phyloP scores from a whole-genome alignment of 139 green algal species.

The Chlamydomonas applanata region DNA sequence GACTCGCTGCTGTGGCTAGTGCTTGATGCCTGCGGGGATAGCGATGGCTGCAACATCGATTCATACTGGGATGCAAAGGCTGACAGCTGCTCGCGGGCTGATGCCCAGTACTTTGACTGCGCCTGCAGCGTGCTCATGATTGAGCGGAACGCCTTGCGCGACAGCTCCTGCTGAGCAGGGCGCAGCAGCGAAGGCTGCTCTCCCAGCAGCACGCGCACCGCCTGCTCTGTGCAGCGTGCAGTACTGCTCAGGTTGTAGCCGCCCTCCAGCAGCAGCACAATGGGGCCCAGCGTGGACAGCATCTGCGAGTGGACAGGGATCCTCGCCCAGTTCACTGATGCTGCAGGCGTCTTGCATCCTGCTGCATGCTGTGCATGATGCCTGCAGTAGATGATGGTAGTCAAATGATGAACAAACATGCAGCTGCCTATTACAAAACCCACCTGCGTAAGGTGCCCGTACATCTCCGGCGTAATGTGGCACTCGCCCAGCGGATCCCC shows the following conservation, averaged over 20 bases:
- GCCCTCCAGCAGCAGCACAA: constrained; percentile 72
- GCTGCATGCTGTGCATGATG: too few relatives aligned
- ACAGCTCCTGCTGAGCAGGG: neutral
- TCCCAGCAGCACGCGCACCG: constrained; percentile 71
- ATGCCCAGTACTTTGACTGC: constrained; percentile 16
- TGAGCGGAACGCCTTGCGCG: neutral
- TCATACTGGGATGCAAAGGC: too few relatives aligned
- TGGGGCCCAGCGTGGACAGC: constrained; percentile 52
- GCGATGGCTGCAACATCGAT: neutral
- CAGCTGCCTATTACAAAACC: constrained; percentile 19
- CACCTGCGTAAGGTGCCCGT: constrained; percentile 52
- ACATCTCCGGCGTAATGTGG: constrained; percentile 59
- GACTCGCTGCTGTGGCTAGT: neutral
- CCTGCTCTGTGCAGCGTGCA: constrained; percentile 59
- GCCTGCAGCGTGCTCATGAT: constrained; percentile 7
- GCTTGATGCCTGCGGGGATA: neutral
- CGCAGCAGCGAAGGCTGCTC: constrained; percentile 35
- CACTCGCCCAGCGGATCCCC: constrained; percentile 70
- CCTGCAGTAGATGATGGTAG: neutral
- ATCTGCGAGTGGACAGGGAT: constrained; percentile 37
- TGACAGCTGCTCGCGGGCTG: constrained; percentile 6
- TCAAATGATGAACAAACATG: constrained; percentile 15
- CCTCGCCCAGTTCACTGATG: too few relatives aligned
- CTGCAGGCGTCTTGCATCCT: too few relatives aligned
- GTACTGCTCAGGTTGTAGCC: constrained; percentile 76